Conservation (phyloP, 805 yeast species). For the Wickerhamomyces tratensis region DNA sequence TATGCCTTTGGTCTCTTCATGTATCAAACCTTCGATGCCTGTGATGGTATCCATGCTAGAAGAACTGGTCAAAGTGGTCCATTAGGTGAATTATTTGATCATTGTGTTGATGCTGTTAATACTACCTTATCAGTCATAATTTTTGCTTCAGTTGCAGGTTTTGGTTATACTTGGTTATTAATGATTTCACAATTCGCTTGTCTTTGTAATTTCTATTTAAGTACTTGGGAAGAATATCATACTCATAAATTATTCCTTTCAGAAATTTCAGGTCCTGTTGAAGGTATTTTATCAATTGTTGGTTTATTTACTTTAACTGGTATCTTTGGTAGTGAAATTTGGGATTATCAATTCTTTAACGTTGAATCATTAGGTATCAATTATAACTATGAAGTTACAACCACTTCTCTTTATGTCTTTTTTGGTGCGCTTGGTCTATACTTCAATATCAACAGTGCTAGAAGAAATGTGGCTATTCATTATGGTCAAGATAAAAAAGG, state of each 20-base stretch:
- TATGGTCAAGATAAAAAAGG: conserved; percentile 14
- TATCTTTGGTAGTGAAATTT: conserved; percentile 54
- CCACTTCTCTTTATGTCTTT: conserved; percentile 26
- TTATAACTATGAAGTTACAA: too few relatives aligned
- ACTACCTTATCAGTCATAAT: conserved; percentile 73
- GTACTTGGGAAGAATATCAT: conserved; percentile 95
- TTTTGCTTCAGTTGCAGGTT: conserved; percentile 65
- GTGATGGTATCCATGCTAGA: conserved; percentile 94
- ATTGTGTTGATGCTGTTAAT: conserved; percentile 67
- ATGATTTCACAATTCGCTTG: conserved; percentile 63
- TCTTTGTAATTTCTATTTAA: conserved; percentile 71
- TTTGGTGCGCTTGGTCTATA: conserved; percentile 45
- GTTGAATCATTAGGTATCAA: conserved; percentile 12
- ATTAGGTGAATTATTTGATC: conserved; percentile 89
- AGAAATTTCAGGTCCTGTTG: conserved; percentile 88
- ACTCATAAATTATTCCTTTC: conserved; percentile 76
- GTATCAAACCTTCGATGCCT: conserved; percentile 93
- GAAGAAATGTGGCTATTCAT: conserved; percentile 43
- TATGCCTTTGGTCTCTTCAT: conserved; percentile 79
- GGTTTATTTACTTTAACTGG: conserved; percentile 54
- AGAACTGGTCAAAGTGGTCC: conserved; percentile 95
- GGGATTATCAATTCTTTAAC: conserved; percentile 39
- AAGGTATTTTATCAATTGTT: conserved; percentile 68
- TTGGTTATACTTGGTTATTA: conserved; percentile 59
- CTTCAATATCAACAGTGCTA: conserved; percentile 62